Base-by-base conservation (phyloP, 805 yeast genomes). In the Saccharomyces eubayanus region DNA sequence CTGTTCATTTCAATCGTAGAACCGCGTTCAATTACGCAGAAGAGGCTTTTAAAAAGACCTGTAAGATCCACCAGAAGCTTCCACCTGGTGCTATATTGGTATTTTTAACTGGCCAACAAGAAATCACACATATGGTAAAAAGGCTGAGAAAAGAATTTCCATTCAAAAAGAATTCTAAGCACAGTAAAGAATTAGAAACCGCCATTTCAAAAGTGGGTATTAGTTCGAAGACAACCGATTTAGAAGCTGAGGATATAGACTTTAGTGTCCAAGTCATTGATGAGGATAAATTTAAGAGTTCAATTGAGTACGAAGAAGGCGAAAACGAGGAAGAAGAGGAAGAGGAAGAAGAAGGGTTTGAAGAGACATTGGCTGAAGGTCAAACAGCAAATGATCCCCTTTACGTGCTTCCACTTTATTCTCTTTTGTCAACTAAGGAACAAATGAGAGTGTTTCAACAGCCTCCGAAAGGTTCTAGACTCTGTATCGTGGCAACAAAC, bases 21-120 rank as follows among this genome's bases (percentile, higher is more conserved):
- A 94, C 99, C 0, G 76, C 82, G 1, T 81, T 74, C 58, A 84
- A 92, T 57, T 95, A 92, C 65, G 73, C 86, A 31, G 96, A 87
- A 28, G 97, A 92, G 65, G 92, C 96, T 0, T 87, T 84, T 65
- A 79, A 79, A 56, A 95, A 92, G 66, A 77, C 96, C 0, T 81
- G 89, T 62, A 90, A 92, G 63, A 92, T 94, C 51, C 99, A 94
- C 65, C 80, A 78, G 59, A 77, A 77, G 56, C 74, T 94, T 31
- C 99, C 99, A 1, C 90, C 89, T 2, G 99, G 99, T 30, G 97
- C 96, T 1, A 94, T 94, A 46, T 77, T 94, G 55, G 78, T 94
- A 3, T 94, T 94, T 66, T 72, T 95, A 69, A 94, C 99, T 0
- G 98, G 99, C 62, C 97, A 91, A 65, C 87, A 87, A 59, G 99